These are phyloP conservation scores for Inosperma sp. DNA, from an alignment of 768 basidiomycete species.

Conservation along the genomic window DNA sequence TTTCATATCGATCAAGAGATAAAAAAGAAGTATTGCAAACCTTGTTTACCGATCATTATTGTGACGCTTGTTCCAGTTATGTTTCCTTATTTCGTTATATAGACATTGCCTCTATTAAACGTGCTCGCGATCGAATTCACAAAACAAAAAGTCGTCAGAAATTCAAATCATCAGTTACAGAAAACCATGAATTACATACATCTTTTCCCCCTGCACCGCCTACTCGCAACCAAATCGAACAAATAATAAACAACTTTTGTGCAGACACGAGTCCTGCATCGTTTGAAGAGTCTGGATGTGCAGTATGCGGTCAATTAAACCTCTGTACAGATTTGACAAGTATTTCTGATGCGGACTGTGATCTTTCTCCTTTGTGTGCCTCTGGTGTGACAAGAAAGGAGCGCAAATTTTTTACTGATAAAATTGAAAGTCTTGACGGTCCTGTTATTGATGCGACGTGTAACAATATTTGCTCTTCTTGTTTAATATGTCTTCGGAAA, in stretches of 20 bases:
- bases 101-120: neutral
- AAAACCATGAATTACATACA: too few species aligned
- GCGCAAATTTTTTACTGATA: constrained; percentile 1
- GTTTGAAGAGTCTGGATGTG: constrained; percentile 22
- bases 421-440: constrained; percentile 6
- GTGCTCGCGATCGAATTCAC: neutral
- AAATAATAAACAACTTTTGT: constrained; percentile 11
- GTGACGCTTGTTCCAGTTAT: neutral
- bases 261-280: neutral
- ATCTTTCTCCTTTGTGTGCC: constrained; percentile 7
- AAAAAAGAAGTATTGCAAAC: too few species aligned
- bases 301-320: constrained; percentile 20
- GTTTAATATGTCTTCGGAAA: constrained; percentile 7
- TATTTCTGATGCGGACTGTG: neutral
- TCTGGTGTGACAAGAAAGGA: constrained; percentile 9
- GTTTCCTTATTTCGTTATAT: neutral
- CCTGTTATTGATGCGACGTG: constrained; percentile 18
- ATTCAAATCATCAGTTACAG: too few species aligned
- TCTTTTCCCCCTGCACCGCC: constrained; percentile 7
- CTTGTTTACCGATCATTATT: neutral
- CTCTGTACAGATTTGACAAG: neutral
- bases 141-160: neutral
- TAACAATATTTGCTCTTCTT: constrained; percentile 15
- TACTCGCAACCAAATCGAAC: neutral
- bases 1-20: too few species aligned